phyloP scores from a whole-genome alignment of 768 basidiomycete species.

The Cyathus striatus region DNA sequence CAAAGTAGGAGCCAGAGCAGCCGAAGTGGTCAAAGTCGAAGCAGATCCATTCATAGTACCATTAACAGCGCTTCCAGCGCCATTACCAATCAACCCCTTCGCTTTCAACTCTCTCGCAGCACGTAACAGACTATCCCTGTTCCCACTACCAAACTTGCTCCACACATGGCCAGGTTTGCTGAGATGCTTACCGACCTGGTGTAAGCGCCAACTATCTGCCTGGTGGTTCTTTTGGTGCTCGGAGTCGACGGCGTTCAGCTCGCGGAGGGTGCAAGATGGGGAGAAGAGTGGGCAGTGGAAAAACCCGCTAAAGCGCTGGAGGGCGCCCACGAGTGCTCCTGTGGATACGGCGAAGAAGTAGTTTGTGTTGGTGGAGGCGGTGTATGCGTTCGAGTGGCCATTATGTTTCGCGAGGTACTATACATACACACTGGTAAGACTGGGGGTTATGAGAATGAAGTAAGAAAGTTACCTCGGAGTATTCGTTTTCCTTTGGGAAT shows the following conservation, averaged over 20 bases:
- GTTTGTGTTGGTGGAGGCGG: slow-evolving; percentile 87
- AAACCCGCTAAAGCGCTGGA: slow-evolving; percentile 78
- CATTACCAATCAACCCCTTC: slow-evolving; percentile 36
- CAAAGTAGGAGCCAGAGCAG: slow-evolving; percentile 53
- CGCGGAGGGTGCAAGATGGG: slow-evolving; percentile 79
- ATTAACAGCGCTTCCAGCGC: slow-evolving; percentile 16
- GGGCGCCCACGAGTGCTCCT: slow-evolving; percentile 57
- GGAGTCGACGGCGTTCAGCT: slow-evolving; percentile 93
- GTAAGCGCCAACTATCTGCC: slow-evolving; percentile 87
- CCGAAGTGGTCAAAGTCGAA: slow-evolving; percentile 51
- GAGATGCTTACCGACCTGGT: slow-evolving; percentile 88
- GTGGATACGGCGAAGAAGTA: slow-evolving; percentile 77
- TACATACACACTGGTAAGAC: no score
- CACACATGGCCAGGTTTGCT: slow-evolving; percentile 77
- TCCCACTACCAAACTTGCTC: slow-evolving; percentile 90
- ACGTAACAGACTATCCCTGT: slow-evolving; percentile 64
- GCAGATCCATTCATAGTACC: no score
- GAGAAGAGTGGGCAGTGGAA: slow-evolving; percentile 92
- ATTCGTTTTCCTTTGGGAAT: slow-evolving; percentile 92
- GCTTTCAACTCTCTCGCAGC: slow-evolving; percentile 54
- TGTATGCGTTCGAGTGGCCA: slow-evolving; percentile 88
- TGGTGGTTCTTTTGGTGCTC: slow-evolving; percentile 97
- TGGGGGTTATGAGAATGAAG: slow-evolving; percentile 4
- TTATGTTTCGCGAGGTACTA: slow-evolving; percentile 80
- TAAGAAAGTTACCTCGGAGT: slow-evolving; percentile 59